phyloP scores from a whole-genome alignment of 306 rosid species.

The Malus orientalis region DNA sequence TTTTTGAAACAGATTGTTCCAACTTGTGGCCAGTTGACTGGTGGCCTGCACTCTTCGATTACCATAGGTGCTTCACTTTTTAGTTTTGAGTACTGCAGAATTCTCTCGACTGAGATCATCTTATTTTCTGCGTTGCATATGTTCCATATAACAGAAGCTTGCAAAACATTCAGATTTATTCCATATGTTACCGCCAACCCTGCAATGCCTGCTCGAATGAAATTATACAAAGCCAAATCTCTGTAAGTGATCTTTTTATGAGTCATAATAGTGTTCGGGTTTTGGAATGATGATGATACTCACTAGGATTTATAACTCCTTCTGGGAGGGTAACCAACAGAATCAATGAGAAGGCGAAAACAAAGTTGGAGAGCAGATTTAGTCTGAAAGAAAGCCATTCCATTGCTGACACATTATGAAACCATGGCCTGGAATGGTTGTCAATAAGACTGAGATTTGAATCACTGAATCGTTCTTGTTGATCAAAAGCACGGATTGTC shows the following conservation, averaged over 20 bases:
- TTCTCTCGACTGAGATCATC: constrained; percentile 95
- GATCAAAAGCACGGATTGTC: constrained; percentile 84
- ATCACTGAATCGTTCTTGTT: constrained; percentile 56
- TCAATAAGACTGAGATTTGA: constrained; percentile 67
- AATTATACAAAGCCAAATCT: not conserved
- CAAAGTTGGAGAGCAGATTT: constrained; percentile 80
- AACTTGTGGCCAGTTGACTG: constrained; percentile 74
- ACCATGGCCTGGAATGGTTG: constrained; percentile 84
- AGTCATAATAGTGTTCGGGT: not conserved
- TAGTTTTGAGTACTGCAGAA: constrained; percentile 69
- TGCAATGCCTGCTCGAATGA: constrained; percentile 60
- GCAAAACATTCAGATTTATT: constrained; percentile 77
- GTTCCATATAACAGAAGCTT: constrained; percentile 90
- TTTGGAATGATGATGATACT: constrained; percentile 23
- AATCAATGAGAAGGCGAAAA: constrained; percentile 79
- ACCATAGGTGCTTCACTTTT: constrained; percentile 80
- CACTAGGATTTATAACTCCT: constrained; percentile 91
- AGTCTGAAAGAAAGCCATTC: constrained; percentile 95
- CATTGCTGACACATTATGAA: constrained; percentile 87
- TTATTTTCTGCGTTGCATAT: constrained; percentile 91
- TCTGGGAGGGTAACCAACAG: constrained; percentile 77
- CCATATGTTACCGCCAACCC: constrained; percentile 97
- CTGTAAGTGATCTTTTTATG: not conserved
- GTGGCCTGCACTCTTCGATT: constrained; percentile 62
- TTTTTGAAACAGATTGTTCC: constrained; percentile 77